Percentiles rank a stretch among this genome's conserved stretches.
These are phyloP conservation scores for Eutrema salsugineum DNA, from an alignment of 441 rosid species.

Conservation along the genomic window DNA sequence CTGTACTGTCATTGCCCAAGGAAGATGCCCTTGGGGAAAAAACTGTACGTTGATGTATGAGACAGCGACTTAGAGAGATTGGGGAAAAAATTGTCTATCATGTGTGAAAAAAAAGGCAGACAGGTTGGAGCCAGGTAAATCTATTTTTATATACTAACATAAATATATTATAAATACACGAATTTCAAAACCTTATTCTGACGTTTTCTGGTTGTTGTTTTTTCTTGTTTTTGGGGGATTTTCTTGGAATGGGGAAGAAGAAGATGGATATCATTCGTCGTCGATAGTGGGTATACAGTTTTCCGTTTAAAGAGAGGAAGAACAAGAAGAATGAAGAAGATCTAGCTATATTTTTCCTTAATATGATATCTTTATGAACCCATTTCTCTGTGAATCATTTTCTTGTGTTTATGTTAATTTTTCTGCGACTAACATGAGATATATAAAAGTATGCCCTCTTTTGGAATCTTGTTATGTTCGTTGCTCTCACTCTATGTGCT, in stretches of 20 bases:
- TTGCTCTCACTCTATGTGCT: neutral
- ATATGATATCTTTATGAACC: neutral
- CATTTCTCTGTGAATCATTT: neutral
- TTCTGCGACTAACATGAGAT: slow-evolving; percentile 14
- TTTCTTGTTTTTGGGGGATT: neutral
- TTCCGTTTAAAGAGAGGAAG: neutral
- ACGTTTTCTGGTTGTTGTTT: neutral
- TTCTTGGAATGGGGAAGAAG: slow-evolving; percentile 5
- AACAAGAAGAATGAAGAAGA: neutral
- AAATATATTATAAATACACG: neutral
- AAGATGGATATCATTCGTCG: slow-evolving; percentile 2
- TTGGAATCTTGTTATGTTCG: neutral
- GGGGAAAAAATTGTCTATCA: neutral
- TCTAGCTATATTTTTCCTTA: neutral
- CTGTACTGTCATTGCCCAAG: slow-evolving; percentile 26
- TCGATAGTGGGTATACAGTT: neutral
- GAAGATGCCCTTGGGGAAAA: neutral
- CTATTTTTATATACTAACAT: neutral
- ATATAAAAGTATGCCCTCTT: slow-evolving; percentile 4
- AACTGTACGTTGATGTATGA: slow-evolving; percentile 35
- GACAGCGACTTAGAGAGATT: slow-evolving; percentile 21
- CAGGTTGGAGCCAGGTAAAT: neutral
- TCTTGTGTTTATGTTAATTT: neutral
- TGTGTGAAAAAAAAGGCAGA: slow-evolving; percentile 22
- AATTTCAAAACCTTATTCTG: slow-evolving; percentile 8